Evolutionary conservation across 192 early-diverging fungal genomes (phyloP).

Genomic region (Spinellus fusiger): DNA sequence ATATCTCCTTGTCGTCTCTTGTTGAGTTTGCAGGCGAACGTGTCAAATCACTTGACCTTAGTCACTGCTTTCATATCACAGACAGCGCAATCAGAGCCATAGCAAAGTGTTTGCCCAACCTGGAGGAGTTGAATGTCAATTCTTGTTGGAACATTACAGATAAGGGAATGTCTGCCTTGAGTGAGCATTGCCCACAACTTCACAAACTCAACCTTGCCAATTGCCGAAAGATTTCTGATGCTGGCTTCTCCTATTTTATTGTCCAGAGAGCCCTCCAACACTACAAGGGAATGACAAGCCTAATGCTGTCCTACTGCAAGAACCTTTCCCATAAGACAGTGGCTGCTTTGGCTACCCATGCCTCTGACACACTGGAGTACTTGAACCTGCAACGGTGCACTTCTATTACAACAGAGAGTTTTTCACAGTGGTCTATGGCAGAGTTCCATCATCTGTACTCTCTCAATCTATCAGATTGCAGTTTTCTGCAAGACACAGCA

Average conservation of each 20-base stretch:
- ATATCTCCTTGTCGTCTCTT: slow-evolving; percentile 31
- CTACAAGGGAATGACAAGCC: slow-evolving; percentile 17
- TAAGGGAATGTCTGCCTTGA: slow-evolving; percentile 44
- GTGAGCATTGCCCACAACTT: slow-evolving; percentile 39
- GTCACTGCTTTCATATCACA: slow-evolving; percentile 67
- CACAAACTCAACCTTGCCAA: slow-evolving; percentile 64
- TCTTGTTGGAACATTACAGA: slow-evolving; percentile 73
- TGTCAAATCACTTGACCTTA: slow-evolving; percentile 44
- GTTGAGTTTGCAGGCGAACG: slow-evolving; percentile 38
- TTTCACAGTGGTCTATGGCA: slow-evolving; percentile 39
- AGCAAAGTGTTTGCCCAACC: slow-evolving; percentile 27
- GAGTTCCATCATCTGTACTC: slow-evolving; percentile 40
- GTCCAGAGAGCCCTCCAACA: background rate
- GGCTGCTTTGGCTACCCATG: slow-evolving; percentile 34
- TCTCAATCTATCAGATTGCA: slow-evolving; percentile 66
- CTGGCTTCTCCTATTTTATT: slow-evolving; percentile 48
- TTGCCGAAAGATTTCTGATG: slow-evolving; percentile 70
- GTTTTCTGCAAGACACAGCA: slow-evolving; percentile 65
- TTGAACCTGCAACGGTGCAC: slow-evolving; percentile 76
- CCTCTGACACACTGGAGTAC: slow-evolving; percentile 44
- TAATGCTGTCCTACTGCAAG: slow-evolving; percentile 73
- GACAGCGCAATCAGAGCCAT: slow-evolving; percentile 49
- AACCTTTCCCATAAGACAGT: slow-evolving; percentile 60
- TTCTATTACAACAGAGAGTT: slow-evolving; percentile 60
- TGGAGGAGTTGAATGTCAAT: slow-evolving; percentile 50